These are phyloP conservation scores for Plantago coronopus DNA, from an alignment of 305 asterid genomes.

Conservation along the genomic window DNA sequence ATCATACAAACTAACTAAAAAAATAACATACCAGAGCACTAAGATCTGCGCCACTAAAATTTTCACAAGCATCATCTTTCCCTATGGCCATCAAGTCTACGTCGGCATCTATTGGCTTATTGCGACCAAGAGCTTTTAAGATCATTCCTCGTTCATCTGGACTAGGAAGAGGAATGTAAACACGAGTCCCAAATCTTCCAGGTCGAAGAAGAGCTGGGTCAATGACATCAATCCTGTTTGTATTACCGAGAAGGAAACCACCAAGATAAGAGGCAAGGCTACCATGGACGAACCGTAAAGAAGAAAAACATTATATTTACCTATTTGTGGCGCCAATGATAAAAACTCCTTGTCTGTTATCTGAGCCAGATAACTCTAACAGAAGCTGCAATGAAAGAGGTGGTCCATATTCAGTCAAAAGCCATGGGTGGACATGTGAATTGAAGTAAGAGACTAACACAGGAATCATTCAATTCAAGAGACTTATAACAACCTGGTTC, in stretches of 20 bases:
- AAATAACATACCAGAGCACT: conserved; percentile 50
- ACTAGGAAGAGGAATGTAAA: conserved; percentile 81
- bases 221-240: conserved; percentile 70
- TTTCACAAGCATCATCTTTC: conserved; percentile 49
- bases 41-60: conserved; percentile 87
- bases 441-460: neutral
- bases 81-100: conserved; percentile 72
- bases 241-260: conserved; percentile 16
- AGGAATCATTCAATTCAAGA: conserved; percentile 6
- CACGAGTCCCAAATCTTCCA: conserved; percentile 72
- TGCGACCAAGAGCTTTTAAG: conserved; percentile 62
- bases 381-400: conserved; percentile 52
- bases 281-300: neutral
- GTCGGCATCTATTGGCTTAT: conserved; percentile 52
- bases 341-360: conserved; percentile 62
- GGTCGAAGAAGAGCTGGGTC: conserved; percentile 74
- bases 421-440: neutral
- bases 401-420: conserved; percentile 14
- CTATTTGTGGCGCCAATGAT: conserved; percentile 95
- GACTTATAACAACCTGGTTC: conserved; percentile 49
- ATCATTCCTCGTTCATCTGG: conserved; percentile 83
- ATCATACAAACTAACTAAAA: neutral
- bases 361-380: conserved; percentile 83
- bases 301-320: conserved; percentile 23
- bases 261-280: conserved; percentile 13